Conservation (phyloP, 192 early-diverging fungal genomes). For the Powellomyces hirtus region DNA sequence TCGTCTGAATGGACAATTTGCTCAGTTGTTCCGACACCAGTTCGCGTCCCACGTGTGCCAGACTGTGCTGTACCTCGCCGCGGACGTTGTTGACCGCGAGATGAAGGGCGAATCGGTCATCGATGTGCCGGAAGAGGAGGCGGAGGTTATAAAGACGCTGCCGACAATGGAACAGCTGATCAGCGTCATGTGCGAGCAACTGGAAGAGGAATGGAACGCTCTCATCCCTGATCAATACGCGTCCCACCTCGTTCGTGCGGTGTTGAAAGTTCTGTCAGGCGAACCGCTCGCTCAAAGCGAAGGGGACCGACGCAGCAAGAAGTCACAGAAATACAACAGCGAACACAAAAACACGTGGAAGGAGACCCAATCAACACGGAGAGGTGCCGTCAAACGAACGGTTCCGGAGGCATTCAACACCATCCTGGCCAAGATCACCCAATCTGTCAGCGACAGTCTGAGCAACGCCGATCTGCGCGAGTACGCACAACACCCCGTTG, state of each 20-base stretch:
- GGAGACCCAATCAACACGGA: neutral
- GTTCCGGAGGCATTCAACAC: slow-evolving; percentile 66
- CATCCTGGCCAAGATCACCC: slow-evolving; percentile 51
- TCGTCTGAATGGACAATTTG: slow-evolving; percentile 44
- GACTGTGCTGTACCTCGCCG: slow-evolving; percentile 70
- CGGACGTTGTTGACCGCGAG: slow-evolving; percentile 75
- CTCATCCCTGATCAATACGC: slow-evolving; percentile 73
- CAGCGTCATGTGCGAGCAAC: slow-evolving; percentile 55
- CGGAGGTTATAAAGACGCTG: slow-evolving; percentile 32
- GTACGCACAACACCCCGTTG: slow-evolving; percentile 64
- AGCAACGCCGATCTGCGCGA: slow-evolving; percentile 52
- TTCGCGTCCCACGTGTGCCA: slow-evolving; percentile 87
- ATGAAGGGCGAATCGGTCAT: slow-evolving; percentile 31
- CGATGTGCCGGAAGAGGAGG: slow-evolving; percentile 29
- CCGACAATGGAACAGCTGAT: slow-evolving; percentile 70
- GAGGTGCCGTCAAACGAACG: slow-evolving; percentile 22
- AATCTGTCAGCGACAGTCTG: slow-evolving; percentile 43
- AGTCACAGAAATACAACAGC: slow-evolving; percentile 54
- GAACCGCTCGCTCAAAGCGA: slow-evolving; percentile 50
- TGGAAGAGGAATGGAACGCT: slow-evolving; percentile 35
- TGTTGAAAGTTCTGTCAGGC: slow-evolving; percentile 69
- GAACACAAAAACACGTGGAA: slow-evolving; percentile 38
- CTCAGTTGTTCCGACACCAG: slow-evolving; percentile 74
- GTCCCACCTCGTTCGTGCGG: slow-evolving; percentile 70
- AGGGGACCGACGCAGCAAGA: slow-evolving; percentile 68